These are phyloP conservation scores for Diaporthe australafricana DNA, from an alignment of 2,329 filamentous ascomycete genomes.

Conservation along the genomic window DNA sequence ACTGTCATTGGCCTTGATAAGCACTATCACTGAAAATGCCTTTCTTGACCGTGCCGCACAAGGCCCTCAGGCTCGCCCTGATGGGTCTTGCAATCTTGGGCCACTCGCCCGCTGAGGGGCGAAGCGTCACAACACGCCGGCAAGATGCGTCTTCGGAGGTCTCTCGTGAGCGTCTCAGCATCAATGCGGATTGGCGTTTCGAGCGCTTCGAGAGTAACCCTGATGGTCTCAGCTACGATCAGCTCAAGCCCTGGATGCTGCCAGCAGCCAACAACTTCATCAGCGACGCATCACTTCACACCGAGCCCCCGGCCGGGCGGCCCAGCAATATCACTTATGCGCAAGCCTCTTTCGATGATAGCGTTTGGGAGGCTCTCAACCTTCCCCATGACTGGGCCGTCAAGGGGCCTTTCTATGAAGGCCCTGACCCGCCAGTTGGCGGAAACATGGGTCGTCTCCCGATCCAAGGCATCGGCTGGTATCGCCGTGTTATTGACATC, in stretches of 20 bases:
- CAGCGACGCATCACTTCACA: not conserved
- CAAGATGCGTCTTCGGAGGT: not conserved
- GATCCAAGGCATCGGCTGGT: constrained; percentile 64
- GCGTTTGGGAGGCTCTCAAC: constrained; percentile 52
- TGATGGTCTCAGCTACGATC: constrained; percentile 13
- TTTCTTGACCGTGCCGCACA: not conserved
- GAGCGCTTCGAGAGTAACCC: constrained; percentile 15
- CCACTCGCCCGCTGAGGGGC: not conserved
- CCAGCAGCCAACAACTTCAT: constrained; percentile 22
- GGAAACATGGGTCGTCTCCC: constrained; percentile 58
- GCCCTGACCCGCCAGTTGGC: constrained; percentile 43
- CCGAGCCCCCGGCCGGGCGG: not conserved
- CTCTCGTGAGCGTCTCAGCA: constrained; percentile 24
- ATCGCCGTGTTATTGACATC: constrained; percentile 55
- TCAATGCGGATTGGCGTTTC: constrained; percentile 20
- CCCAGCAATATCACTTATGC: constrained; percentile 13
- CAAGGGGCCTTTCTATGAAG: constrained; percentile 54
- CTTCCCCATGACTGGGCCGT: constrained; percentile 64
- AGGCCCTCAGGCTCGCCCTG: constrained; percentile 21
- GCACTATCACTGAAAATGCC: constrained; percentile 1
- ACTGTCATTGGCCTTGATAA: not conserved
- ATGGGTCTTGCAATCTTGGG: not conserved
- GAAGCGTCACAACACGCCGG: not conserved
- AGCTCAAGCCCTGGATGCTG: constrained; percentile 11
- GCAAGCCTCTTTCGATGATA: constrained; percentile 47